A percentile compares a stretch with the other conserved stretches of the same genome.
phyloP scores from a whole-genome alignment of 805 yeast species.

The Torulaspora indica region DNA sequence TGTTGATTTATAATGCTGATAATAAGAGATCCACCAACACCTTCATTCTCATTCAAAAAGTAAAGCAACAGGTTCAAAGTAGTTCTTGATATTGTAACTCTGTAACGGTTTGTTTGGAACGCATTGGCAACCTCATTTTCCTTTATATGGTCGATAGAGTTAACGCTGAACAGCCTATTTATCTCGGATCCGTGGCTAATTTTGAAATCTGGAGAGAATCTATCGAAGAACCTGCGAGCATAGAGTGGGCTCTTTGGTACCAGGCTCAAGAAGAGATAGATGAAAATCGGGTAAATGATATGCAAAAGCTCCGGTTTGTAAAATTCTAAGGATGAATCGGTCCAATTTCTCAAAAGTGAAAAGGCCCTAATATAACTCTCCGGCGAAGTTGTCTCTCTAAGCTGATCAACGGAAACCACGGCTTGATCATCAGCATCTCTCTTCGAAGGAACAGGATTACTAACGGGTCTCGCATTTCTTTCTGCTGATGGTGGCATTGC shows the following conservation, averaged over 20 bases:
- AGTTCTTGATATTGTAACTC: slow-evolving; percentile 72
- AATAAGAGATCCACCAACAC: slow-evolving; percentile 82
- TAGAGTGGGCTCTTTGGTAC: slow-evolving; percentile 56
- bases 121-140: slow-evolving; percentile 79
- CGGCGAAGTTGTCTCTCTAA: slow-evolving; percentile 41
- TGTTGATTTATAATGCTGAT: slow-evolving; percentile 84
- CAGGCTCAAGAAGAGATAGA: slow-evolving; percentile 79
- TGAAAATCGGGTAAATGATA: slow-evolving; percentile 85
- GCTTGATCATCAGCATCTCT: slow-evolving; percentile 31
- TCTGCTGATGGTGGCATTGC: slow-evolving; percentile 33
- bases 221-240: slow-evolving; percentile 73
- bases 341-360: slow-evolving; percentile 77
- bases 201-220: slow-evolving; percentile 66
- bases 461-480: slow-evolving; percentile 31
- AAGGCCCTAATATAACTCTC: slow-evolving; percentile 76
- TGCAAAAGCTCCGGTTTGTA: slow-evolving; percentile 84
- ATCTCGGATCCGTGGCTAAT: slow-evolving; percentile 76
- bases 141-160: slow-evolving; percentile 71
- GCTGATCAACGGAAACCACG: slow-evolving; percentile 23
- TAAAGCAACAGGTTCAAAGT: slow-evolving; percentile 78
- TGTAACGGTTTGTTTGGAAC: slow-evolving; percentile 68
- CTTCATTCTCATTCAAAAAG: slow-evolving; percentile 87
- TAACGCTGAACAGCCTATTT: slow-evolving; percentile 63
- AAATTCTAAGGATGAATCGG: slow-evolving; percentile 83
- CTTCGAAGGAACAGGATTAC: slow-evolving; percentile 32